phyloP scores from a whole-genome alignment of 495 filamentous ascomycete species.

The Penicillium argentinense region DNA sequence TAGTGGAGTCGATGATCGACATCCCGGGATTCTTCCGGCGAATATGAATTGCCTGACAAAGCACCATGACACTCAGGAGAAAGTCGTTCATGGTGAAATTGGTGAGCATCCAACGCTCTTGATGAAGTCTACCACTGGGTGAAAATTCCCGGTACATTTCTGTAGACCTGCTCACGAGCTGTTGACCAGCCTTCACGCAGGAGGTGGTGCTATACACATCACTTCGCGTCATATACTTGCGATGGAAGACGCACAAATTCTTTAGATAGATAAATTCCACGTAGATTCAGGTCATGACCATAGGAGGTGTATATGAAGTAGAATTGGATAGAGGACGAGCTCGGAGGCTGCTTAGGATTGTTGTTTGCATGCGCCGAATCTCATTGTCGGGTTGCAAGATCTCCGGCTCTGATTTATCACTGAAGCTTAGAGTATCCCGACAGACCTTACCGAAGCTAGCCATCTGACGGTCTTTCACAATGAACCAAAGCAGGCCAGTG shows the following conservation, averaged over 20 bases:
- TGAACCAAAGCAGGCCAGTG: slow-evolving; percentile 26
- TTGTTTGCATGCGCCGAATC: slow-evolving; percentile 18
- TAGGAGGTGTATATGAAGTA: slow-evolving; percentile 33
- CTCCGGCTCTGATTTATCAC: slow-evolving; percentile 28
- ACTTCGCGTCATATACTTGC: slow-evolving; percentile 27
- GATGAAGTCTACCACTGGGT: slow-evolving; percentile 18
- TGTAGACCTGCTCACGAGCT: slow-evolving; percentile 17
- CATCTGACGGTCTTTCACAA: slow-evolving; percentile 34
- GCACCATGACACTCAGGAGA: slow-evolving; percentile 17
- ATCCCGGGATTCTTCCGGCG: not conserved
- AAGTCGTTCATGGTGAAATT: slow-evolving; percentile 25
- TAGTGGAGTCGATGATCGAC: not conserved
- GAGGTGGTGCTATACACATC: slow-evolving; percentile 7
- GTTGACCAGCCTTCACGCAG: slow-evolving; percentile 20
- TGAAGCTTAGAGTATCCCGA: slow-evolving; percentile 25
- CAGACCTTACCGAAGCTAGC: slow-evolving; percentile 28
- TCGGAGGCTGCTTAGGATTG: slow-evolving; percentile 25
- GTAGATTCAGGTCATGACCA: slow-evolving; percentile 31
- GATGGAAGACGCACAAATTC: slow-evolving; percentile 38
- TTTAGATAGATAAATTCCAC: slow-evolving; percentile 30
- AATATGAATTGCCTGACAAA: slow-evolving; percentile 12
- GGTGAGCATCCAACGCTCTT: slow-evolving; percentile 22
- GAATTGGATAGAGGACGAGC: slow-evolving; percentile 30
- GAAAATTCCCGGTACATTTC: slow-evolving; percentile 16
- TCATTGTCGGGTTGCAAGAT: slow-evolving; percentile 31